Conservation (phyloP, 2,329 filamentous ascomycete species). For the Knoxdaviesia proteae region DNA sequence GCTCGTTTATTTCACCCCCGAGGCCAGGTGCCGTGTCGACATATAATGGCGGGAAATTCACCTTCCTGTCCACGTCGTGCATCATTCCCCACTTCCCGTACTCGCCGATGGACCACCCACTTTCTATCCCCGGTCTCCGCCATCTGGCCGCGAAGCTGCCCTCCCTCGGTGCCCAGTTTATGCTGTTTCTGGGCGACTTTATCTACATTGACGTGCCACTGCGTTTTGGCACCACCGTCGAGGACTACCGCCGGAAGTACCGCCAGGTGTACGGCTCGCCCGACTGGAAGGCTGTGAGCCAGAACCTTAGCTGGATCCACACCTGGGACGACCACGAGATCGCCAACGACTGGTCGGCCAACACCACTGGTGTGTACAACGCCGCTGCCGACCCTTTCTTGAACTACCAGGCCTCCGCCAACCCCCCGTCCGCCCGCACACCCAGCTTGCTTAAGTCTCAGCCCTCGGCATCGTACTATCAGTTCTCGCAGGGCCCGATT, state of each 20-base stretch:
- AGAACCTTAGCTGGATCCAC: slow-evolving; percentile 89
- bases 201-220: slow-evolving; percentile 81
- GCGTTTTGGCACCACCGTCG: slow-evolving; percentile 47
- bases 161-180: slow-evolving; percentile 52
- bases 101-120: slow-evolving; percentile 58
- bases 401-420: slow-evolving; percentile 67
- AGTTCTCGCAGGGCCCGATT: slow-evolving; percentile 74
- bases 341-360: slow-evolving; percentile 74
- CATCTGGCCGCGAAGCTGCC: slow-evolving; percentile 56
- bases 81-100: slow-evolving; percentile 79
- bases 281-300: slow-evolving; percentile 59
- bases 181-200: slow-evolving; percentile 72
- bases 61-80: slow-evolving; percentile 82
- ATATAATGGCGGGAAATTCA: slow-evolving; percentile 49
- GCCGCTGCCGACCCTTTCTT: slow-evolving; percentile 68
- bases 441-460: slow-evolving; percentile 18
- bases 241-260: slow-evolving; percentile 79
- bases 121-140: slow-evolving; percentile 62
- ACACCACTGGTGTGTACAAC: slow-evolving; percentile 59
- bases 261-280: slow-evolving; percentile 89
- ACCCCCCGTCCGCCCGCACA: slow-evolving; percentile 49
- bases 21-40: slow-evolving; percentile 40
- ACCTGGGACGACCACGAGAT: slow-evolving; percentile 96
- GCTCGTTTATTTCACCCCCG: slow-evolving; percentile 62
- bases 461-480: slow-evolving; percentile 58